phyloP scores from a whole-genome alignment of 2,329 filamentous ascomycete species.

The Trichoderma sp. region DNA sequence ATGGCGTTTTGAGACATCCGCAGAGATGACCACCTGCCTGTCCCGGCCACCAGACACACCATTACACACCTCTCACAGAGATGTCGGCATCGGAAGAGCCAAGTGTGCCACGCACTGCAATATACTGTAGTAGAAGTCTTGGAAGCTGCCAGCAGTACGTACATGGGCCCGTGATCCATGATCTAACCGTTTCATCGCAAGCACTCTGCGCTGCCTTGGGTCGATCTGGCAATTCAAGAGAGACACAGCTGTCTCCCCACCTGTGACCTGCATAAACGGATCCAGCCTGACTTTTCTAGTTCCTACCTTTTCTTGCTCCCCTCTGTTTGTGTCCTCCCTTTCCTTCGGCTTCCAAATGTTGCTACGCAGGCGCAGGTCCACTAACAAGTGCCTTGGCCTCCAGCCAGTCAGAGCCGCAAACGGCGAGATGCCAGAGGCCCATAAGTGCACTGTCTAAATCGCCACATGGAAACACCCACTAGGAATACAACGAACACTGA shows the following conservation, averaged over 20 bases:
- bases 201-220: neutral
- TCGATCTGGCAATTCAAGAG: neutral
- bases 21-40: neutral
- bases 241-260: neutral
- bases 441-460: neutral
- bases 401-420: constrained; percentile 17
- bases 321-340: neutral
- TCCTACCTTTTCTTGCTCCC: neutral
- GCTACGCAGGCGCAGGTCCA: constrained; percentile 13
- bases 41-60: neutral
- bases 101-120: neutral
- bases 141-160: neutral
- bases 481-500: neutral
- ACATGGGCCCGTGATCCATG: neutral
- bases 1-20: neutral
- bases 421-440: neutral
- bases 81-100: neutral
- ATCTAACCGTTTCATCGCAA: neutral
- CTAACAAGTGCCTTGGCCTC: constrained; percentile 7
- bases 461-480: constrained; percentile 14
- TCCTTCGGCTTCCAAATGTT: constrained; percentile 19
- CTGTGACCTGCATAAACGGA: constrained; percentile 11
- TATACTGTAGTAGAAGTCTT: neutral
- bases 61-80: neutral
- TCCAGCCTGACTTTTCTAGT: neutral